phyloP scores from a whole-genome alignment of 2,329 filamentous ascomycete species.

The Fusarium sacchari region DNA sequence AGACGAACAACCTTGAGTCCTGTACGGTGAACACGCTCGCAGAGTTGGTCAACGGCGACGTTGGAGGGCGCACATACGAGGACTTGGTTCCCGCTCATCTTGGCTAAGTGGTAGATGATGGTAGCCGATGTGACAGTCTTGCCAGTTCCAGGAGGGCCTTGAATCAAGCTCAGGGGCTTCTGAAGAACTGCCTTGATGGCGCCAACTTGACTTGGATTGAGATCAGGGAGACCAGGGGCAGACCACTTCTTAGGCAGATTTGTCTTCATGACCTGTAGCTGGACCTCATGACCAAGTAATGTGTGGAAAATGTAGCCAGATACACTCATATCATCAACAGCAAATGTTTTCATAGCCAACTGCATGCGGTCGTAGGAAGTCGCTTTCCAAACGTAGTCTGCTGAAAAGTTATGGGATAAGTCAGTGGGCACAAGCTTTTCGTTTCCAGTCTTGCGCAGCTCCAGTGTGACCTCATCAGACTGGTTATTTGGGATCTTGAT shows the following conservation, averaged over 20 bases:
- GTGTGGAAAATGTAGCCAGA: slow-evolving; percentile 99
- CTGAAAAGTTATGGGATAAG: slow-evolving; percentile 96
- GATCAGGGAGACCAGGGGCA: slow-evolving; percentile 90
- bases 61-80: slow-evolving; percentile 97
- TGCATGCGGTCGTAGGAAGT: slow-evolving; percentile 99
- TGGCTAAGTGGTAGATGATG: slow-evolving; percentile 97
- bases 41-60: slow-evolving; percentile 97
- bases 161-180: slow-evolving; percentile 93
- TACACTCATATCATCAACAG: slow-evolving; percentile 96
- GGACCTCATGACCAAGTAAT: slow-evolving; percentile 93
- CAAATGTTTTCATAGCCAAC: slow-evolving; percentile 98
- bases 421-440: slow-evolving; percentile 97
- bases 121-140: slow-evolving; percentile 99
- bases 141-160: slow-evolving; percentile 95
- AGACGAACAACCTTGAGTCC: slow-evolving; percentile 96
- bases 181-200: slow-evolving; percentile 96
- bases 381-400: slow-evolving; percentile 99
- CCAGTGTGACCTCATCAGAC: slow-evolving; percentile 95
- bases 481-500: slow-evolving; percentile 99
- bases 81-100: slow-evolving; percentile 93
- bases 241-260: slow-evolving; percentile 97
- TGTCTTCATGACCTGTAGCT: slow-evolving; percentile 93
- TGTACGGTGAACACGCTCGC: slow-evolving; percentile 94
- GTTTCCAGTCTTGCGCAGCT: slow-evolving; percentile 92
- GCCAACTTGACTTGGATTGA: slow-evolving; percentile 95